Percentiles rank a stretch among this genome's conserved stretches.
phyloP scores from a whole-genome alignment of 2,329 filamentous ascomycete species.

The Aspergillus sp. region DNA sequence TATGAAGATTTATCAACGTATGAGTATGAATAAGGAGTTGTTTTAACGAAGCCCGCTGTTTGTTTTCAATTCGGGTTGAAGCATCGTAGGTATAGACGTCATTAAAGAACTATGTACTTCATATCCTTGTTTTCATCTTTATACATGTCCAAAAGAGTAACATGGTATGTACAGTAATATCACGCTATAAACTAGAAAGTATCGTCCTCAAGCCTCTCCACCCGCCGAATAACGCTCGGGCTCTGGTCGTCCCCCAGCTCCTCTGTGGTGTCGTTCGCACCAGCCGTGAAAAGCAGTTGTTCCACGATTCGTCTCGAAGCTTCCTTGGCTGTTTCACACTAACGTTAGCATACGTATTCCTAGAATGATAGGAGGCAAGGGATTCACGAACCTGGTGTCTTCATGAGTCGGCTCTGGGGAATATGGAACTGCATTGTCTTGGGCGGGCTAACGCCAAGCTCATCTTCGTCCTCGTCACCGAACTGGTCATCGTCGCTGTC shows the following conservation, averaged over 20 bases:
- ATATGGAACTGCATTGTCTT: constrained; percentile 64
- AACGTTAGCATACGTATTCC: background rate
- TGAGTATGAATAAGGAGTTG: background rate
- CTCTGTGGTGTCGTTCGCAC: constrained; percentile 40
- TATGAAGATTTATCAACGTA: no score
- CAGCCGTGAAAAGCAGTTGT: constrained; percentile 48
- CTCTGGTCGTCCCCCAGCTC: constrained; percentile 42
- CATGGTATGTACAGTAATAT: no score
- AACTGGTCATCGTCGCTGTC: constrained; percentile 69
- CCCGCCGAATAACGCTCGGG: constrained; percentile 46
- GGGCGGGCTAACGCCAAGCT: constrained; percentile 76
- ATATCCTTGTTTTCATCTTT: background rate
- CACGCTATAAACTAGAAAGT: constrained; percentile 38
- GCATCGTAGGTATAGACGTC: background rate
- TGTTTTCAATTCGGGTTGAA: background rate
- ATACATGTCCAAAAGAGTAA: background rate
- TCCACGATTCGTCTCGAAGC: constrained; percentile 51
- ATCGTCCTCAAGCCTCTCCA: constrained; percentile 45
- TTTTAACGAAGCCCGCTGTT: background rate
- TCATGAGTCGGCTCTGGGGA: constrained; percentile 49
- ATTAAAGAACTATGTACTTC: no score
- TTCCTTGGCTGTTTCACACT: constrained; percentile 42
- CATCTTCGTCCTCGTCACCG: constrained; percentile 61
- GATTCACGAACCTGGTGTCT: constrained; percentile 48
- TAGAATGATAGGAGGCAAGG: background rate